Evolutionary conservation across 306 rosid genomes (phyloP).

Genomic region (Geum urbanum): DNA sequence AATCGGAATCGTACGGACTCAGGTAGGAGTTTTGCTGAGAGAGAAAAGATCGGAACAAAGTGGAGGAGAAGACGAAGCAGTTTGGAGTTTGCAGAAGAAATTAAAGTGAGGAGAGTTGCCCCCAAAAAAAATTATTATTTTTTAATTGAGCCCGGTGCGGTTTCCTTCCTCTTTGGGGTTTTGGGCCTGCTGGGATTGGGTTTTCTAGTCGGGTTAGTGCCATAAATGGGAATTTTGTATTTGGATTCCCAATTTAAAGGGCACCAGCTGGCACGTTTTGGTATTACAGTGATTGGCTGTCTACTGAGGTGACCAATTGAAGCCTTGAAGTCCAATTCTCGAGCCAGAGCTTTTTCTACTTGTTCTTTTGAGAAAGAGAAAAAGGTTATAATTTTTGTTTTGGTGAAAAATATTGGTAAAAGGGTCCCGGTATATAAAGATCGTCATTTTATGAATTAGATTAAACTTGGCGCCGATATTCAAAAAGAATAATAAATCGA

Average conservation of each 20-base stretch:
- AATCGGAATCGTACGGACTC: background rate
- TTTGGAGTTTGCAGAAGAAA: too few species aligned
- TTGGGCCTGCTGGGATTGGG: background rate
- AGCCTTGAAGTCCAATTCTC: too few species aligned
- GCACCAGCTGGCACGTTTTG: constrained; percentile 2
- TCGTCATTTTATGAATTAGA: too few species aligned
- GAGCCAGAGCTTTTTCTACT: too few species aligned
- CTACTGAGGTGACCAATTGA: background rate
- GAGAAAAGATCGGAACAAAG: constrained; percentile 21
- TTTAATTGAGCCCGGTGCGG: constrained; percentile 11
- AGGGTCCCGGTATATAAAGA: too few species aligned
- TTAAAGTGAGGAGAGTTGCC: background rate
- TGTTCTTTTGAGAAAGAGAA: too few species aligned
- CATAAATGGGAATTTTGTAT: background rate
- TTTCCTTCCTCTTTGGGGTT: background rate
- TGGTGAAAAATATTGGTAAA: too few species aligned
- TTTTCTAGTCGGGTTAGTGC: background rate
- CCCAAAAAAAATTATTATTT: constrained; percentile 3
- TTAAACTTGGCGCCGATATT: too few species aligned
- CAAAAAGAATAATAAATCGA: too few species aligned
- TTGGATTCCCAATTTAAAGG: background rate
- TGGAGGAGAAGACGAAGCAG: background rate
- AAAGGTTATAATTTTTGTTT: too few species aligned
- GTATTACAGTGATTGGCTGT: background rate
- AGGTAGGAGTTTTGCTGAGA: background rate